A percentile compares a stretch with the other conserved stretches of the same genome.
phyloP scores from a whole-genome alignment of 768 basidiomycete genomes.

The Leccinum boreale region DNA sequence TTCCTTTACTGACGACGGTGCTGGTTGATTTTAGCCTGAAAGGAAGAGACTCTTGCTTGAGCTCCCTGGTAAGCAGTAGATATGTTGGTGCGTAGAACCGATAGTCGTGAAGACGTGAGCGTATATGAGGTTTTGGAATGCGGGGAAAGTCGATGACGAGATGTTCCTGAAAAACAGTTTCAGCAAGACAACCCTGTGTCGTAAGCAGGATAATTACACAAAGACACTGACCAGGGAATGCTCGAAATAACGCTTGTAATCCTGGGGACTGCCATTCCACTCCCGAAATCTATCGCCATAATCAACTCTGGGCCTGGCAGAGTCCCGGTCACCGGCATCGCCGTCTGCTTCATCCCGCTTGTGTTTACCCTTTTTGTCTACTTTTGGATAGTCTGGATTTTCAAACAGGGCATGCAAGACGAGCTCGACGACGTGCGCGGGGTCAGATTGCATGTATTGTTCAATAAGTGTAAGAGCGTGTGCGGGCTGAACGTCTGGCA shows the following conservation, averaged over 20 bases:
- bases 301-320: constrained; percentile 48
- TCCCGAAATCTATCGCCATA: constrained; percentile 48
- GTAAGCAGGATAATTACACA: neutral
- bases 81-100: constrained; percentile 67
- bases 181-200: neutral
- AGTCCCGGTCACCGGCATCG: constrained; percentile 15
- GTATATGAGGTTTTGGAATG: constrained; percentile 55
- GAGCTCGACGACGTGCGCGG: constrained; percentile 42
- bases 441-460: constrained; percentile 36
- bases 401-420: constrained; percentile 65
- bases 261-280: constrained; percentile 40
- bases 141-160: constrained; percentile 56
- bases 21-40: constrained; percentile 37
- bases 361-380: constrained; percentile 46
- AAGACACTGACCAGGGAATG: constrained; percentile 46
- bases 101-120: constrained; percentile 35
- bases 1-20: constrained; percentile 39
- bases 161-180: constrained; percentile 37
- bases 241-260: constrained; percentile 50
- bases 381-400: constrained; percentile 55
- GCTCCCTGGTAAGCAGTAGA: constrained; percentile 43
- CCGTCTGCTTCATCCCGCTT: constrained; percentile 33
- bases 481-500: constrained; percentile 65
- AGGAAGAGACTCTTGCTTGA: constrained; percentile 28
- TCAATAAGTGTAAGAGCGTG: constrained; percentile 50